phyloP scores from a whole-genome alignment of 257 asterid genomes.

The Jaltomata sinuosa region DNA sequence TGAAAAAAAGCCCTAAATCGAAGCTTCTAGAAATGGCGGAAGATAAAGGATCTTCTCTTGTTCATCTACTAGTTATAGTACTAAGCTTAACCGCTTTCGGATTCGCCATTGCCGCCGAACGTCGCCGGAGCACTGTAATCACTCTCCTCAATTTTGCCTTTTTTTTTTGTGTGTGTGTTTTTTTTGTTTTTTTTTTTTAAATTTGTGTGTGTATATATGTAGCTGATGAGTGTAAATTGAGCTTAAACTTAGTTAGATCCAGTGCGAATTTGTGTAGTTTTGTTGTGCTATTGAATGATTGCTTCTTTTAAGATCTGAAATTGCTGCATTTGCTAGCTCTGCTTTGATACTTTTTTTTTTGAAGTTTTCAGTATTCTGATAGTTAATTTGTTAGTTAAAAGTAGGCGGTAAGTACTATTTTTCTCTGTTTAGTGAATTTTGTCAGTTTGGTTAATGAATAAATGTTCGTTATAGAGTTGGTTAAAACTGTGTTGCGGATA shows the following conservation, averaged over 20 bases:
- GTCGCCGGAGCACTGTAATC: constrained; percentile 76
- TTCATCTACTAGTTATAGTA: constrained; percentile 67
- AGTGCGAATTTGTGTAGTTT: neutral
- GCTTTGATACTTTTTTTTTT: neutral
- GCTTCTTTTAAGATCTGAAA: neutral
- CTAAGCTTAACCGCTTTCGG: constrained; percentile 85
- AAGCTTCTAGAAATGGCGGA: constrained; percentile 25
- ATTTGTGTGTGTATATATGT: neutral
- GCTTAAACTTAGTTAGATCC: neutral
- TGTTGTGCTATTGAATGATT: neutral
- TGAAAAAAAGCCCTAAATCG: constrained; percentile 4
- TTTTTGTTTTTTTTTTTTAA: no score
- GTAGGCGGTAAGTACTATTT: neutral
- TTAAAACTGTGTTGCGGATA: no score
- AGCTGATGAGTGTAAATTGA: constrained; percentile 1
- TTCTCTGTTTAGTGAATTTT: no score
- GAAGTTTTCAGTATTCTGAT: neutral
- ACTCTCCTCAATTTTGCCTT: neutral
- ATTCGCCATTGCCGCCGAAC: constrained; percentile 89
- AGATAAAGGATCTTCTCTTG: constrained; percentile 71
- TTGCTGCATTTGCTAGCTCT: neutral
- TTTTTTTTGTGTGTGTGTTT: neutral
- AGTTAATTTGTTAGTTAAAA: no score
- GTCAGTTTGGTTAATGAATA: no score
- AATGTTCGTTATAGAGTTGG: no score